These are phyloP conservation scores for Aspergillus mulundensis DNA, from an alignment of 495 filamentous ascomycete species.

Conservation along the genomic window DNA sequence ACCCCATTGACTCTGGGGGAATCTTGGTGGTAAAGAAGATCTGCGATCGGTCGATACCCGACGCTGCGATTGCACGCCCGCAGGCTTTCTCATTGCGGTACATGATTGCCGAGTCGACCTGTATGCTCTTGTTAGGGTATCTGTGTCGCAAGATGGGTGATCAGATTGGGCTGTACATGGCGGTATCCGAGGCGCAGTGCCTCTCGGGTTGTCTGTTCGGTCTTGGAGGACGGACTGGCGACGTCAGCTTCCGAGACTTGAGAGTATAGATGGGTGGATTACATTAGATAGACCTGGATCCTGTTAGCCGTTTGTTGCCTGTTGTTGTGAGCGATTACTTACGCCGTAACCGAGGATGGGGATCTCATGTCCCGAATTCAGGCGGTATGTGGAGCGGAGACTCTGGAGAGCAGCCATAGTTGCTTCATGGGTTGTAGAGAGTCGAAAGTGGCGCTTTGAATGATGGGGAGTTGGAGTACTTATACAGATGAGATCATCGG, in stretches of 20 bases:
- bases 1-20: slow-evolving; percentile 46
- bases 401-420: slow-evolving; percentile 28
- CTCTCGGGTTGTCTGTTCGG: slow-evolving; percentile 54
- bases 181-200: slow-evolving; percentile 68
- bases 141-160: background rate
- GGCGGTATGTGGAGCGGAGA: slow-evolving; percentile 31
- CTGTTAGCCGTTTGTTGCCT: background rate
- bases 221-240: slow-evolving; percentile 44
- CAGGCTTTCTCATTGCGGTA: slow-evolving; percentile 54
- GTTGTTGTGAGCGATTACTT: slow-evolving; percentile 24
- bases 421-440: background rate
- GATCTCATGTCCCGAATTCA: slow-evolving; percentile 77
- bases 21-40: slow-evolving; percentile 58
- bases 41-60: slow-evolving; percentile 37
- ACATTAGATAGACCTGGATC: slow-evolving; percentile 72
- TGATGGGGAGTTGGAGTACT: background rate
- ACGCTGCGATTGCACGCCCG: slow-evolving; percentile 43
- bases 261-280: too few relatives aligned
- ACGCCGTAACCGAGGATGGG: slow-evolving; percentile 73
- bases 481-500: slow-evolving; percentile 7
- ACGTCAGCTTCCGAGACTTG: background rate
- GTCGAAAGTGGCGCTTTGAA: background rate
- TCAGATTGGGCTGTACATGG: slow-evolving; percentile 27
- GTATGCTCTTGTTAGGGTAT: background rate
- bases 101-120: slow-evolving; percentile 56